These are phyloP conservation scores for Aspergillus piperis DNA, from an alignment of 2,329 filamentous ascomycete genomes.

Conservation along the genomic window DNA sequence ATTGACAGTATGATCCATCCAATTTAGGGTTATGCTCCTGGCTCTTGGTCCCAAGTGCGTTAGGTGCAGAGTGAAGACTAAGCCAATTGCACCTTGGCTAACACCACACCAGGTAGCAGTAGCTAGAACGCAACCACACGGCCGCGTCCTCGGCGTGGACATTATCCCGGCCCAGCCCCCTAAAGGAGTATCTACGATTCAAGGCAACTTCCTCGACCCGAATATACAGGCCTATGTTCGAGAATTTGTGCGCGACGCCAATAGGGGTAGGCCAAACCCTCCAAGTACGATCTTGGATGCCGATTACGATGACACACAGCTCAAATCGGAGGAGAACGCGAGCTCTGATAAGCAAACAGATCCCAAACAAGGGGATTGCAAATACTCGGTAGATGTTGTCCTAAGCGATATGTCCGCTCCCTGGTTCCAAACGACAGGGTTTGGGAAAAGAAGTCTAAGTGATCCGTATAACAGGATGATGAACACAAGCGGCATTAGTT, in stretches of 20 bases:
- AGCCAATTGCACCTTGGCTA: not conserved
- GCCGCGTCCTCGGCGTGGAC: constrained; percentile 87
- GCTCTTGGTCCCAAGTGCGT: constrained; percentile 60
- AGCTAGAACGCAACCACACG: constrained; percentile 72
- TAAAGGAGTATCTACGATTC: constrained; percentile 86
- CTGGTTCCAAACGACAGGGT: constrained; percentile 79
- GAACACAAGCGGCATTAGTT: constrained; percentile 89
- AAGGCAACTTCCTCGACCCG: constrained; percentile 85
- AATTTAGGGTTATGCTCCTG: constrained; percentile 52
- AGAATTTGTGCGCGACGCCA: constrained; percentile 69
- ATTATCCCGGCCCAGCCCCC: constrained; percentile 91
- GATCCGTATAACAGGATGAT: constrained; percentile 97
- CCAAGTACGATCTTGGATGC: constrained; percentile 12
- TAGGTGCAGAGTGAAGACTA: not conserved
- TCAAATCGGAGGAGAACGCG: not conserved
- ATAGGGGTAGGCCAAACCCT: constrained; percentile 55
- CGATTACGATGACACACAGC: not conserved
- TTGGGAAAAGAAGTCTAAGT: constrained; percentile 87
- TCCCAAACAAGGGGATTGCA: not conserved
- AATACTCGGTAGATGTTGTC: constrained; percentile 73
- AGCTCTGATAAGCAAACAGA: not conserved
- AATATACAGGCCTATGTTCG: constrained; percentile 75
- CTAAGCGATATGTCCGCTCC: constrained; percentile 99
- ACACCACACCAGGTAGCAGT: constrained; percentile 68
- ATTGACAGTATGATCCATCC: not conserved